Evolutionary conservation across 345 rosid genomes (phyloP).

Genomic region (Mangifera indica): DNA sequence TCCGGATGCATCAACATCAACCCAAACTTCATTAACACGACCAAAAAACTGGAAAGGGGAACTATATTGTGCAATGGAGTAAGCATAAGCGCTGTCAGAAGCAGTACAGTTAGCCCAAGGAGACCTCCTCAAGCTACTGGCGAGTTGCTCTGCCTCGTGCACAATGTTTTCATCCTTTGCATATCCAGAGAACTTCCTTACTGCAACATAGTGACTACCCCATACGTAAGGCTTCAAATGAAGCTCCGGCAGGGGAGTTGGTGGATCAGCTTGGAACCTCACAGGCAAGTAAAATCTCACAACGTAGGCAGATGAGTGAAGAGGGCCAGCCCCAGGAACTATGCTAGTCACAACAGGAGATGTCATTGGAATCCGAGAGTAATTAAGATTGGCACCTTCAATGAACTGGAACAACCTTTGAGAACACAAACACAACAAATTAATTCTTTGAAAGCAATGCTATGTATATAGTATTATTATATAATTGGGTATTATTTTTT

Average conservation of each 20-base stretch:
- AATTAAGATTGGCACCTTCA: conserved; percentile 68
- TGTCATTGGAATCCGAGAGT: conserved; percentile 63
- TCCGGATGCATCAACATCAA: conserved; percentile 39
- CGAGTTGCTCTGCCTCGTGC: conserved; percentile 49
- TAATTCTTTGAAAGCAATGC: too few relatives aligned
- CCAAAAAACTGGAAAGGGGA: conserved; percentile 57
- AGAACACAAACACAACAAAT: background rate
- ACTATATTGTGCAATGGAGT: conserved; percentile 64
- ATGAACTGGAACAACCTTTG: conserved; percentile 61
- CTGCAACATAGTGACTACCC: conserved; percentile 52
- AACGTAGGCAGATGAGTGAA: conserved; percentile 49
- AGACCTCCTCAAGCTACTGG: conserved; percentile 56
- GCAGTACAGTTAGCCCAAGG: conserved; percentile 47
- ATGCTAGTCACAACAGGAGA: conserved; percentile 58
- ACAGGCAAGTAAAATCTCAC: conserved; percentile 54
- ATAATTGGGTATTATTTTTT: too few relatives aligned
- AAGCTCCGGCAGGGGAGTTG: conserved; percentile 54
- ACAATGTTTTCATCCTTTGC: conserved; percentile 49
- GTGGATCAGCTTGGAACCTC: conserved; percentile 58
- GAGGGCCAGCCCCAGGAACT: conserved; percentile 66
- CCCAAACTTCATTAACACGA: conserved; percentile 69
- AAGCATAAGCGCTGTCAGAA: conserved; percentile 38
- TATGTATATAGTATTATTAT: too few relatives aligned
- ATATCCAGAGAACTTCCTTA: conserved; percentile 61
- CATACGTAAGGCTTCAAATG: conserved; percentile 40